These are phyloP conservation scores for Syncephalastrum sp. DNA, from an alignment of 371 early-diverging fungal species.

Conservation along the genomic window DNA sequence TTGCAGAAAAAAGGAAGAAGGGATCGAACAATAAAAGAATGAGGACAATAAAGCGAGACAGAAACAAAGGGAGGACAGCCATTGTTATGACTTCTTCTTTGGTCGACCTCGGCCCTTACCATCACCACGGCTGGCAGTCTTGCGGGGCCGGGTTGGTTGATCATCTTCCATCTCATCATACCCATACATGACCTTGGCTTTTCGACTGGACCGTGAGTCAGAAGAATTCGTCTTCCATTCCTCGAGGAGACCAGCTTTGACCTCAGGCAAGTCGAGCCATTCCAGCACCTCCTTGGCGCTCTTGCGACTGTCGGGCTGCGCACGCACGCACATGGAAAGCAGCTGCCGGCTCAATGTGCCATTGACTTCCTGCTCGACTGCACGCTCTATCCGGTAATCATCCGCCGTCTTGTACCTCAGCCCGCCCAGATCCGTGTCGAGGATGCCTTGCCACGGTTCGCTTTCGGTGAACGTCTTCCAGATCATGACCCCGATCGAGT, in stretches of 20 bases:
- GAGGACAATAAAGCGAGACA: no score
- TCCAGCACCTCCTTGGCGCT: conserved; percentile 45
- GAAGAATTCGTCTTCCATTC: conserved; percentile 55
- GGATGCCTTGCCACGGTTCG: conserved; percentile 66
- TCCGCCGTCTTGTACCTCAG: conserved; percentile 58
- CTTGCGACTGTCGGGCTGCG: conserved; percentile 49
- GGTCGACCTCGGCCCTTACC: conserved; percentile 16
- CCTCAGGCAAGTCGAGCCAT: conserved; percentile 39
- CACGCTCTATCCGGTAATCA: conserved; percentile 55
- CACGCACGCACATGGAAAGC: conserved; percentile 49
- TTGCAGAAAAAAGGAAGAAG: no score
- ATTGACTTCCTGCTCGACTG: conserved; percentile 52
- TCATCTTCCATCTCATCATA: conserved; percentile 16
- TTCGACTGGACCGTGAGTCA: conserved; percentile 36
- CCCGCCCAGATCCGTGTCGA: conserved; percentile 66
- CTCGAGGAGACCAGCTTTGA: conserved; percentile 31
- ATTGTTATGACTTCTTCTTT: conserved; percentile 7
- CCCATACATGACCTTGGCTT: conserved; percentile 29
- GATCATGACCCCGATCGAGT: conserved; percentile 63
- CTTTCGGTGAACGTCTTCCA: conserved; percentile 69
- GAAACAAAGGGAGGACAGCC: no score
- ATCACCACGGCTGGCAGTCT: conserved; percentile 3
- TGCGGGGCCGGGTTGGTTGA: conserved; percentile 2
- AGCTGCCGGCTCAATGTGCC: conserved; percentile 52
- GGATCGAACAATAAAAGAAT: no score